Conservation (phyloP, 2,329 filamentous ascomycete species). For the Penicillium rolfsii region DNA sequence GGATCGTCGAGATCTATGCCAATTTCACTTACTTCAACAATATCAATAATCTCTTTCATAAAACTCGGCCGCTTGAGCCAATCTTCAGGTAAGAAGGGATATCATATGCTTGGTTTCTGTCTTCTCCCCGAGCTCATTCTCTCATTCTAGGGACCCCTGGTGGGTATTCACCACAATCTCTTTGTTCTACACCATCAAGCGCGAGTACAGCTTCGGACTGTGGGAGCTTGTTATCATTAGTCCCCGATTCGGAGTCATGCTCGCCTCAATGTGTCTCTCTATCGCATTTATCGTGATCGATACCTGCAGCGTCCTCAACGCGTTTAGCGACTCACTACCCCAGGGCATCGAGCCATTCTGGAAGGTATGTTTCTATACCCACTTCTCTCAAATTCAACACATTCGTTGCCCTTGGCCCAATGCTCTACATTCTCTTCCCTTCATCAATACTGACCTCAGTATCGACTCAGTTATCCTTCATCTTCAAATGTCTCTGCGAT, state of each 20-base stretch:
- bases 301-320: conserved; percentile 61
- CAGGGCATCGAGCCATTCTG: conserved; percentile 69
- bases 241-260: conserved; percentile 66
- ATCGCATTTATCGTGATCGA: conserved; percentile 65
- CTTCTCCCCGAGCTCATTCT: not conserved
- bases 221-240: conserved; percentile 63
- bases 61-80: conserved; percentile 63
- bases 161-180: conserved; percentile 66
- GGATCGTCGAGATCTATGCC: conserved; percentile 66
- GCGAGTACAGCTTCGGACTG: conserved; percentile 62
- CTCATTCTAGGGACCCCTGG: conserved; percentile 60
- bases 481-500: conserved; percentile 70
- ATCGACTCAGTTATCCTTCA: conserved; percentile 53
- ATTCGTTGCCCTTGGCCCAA: not conserved
- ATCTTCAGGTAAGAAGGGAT: conserved; percentile 54
- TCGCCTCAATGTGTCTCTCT: conserved; percentile 63
- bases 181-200: conserved; percentile 66
- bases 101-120: not conserved
- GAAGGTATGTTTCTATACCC: conserved; percentile 44
- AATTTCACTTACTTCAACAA: conserved; percentile 68
- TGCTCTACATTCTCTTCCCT: not conserved
- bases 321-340: conserved; percentile 45
- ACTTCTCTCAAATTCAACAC: too few relatives aligned
- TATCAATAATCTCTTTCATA: conserved; percentile 56
- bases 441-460: not conserved